Conservation (phyloP, 768 basidiomycete species). For the Pisolithus microcarpus region DNA sequence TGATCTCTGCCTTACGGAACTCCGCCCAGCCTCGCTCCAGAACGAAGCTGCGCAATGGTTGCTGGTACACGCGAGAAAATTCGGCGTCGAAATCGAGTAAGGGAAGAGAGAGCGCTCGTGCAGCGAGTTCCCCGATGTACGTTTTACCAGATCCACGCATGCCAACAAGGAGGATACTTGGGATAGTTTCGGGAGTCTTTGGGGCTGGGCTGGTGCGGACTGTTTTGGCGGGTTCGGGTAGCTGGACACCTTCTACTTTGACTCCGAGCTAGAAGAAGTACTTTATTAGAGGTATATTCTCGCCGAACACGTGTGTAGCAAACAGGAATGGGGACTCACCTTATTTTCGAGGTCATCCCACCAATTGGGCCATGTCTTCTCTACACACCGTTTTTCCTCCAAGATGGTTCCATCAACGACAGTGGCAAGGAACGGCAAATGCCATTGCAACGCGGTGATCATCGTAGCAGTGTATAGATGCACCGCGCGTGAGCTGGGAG, state of each 20-base stretch:
- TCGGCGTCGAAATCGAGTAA: conserved; percentile 80
- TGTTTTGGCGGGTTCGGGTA: conserved; percentile 33
- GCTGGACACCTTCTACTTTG: conserved; percentile 77
- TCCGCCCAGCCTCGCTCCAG: conserved; percentile 79
- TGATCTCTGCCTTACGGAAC: conserved; percentile 78
- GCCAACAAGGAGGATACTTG: conserved; percentile 75
- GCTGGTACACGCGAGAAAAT: conserved; percentile 59
- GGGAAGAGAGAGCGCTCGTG: conserved; percentile 61
- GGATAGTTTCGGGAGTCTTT: conserved; percentile 28
- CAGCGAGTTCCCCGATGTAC: conserved; percentile 74
- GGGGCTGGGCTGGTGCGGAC: conserved; percentile 38
- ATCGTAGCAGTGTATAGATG: conserved; percentile 90
- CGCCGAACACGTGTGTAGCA: background rate
- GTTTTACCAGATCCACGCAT: conserved; percentile 99
- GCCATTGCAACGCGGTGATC: conserved; percentile 99
- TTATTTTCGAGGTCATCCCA: conserved; percentile 98
- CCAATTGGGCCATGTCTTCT: conserved; percentile 99
- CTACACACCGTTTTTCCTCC: conserved; percentile 96
- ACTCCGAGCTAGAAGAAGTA: conserved; percentile 69
- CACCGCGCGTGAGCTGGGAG: conserved; percentile 53
- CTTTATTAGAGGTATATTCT: background rate
- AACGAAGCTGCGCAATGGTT: conserved; percentile 70
- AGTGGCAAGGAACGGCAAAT: conserved; percentile 80
- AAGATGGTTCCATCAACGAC: conserved; percentile 70
- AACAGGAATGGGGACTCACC: conserved; percentile 34